These are phyloP conservation scores for Linnemannia schmuckeri DNA, from an alignment of 192 early-diverging fungal species.

Conservation along the genomic window DNA sequence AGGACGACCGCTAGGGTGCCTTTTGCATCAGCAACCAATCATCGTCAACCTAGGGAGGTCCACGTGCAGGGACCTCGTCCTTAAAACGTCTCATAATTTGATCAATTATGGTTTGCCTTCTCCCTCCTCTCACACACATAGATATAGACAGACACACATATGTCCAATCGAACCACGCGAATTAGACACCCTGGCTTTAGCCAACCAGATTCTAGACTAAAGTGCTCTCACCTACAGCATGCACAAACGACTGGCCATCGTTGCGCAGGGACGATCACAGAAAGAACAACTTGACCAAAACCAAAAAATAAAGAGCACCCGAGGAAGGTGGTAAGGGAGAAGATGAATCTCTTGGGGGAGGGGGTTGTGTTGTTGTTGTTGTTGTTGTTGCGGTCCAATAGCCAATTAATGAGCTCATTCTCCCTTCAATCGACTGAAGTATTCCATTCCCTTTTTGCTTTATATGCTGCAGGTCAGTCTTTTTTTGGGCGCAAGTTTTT, in stretches of 20 bases:
- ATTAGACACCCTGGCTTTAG: neutral
- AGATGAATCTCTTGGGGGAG: constrained; percentile 2
- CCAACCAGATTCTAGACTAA: constrained; percentile 30
- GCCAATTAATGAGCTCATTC: neutral
- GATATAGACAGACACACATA: no score
- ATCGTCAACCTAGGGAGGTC: neutral
- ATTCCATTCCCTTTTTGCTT: no score
- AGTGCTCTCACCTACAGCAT: constrained; percentile 17
- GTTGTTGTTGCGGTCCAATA: neutral
- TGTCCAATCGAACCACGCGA: constrained; percentile 11
- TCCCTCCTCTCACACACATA: neutral
- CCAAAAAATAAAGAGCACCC: neutral
- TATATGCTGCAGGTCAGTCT: no score
- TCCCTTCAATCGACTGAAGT: no score
- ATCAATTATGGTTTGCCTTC: neutral
- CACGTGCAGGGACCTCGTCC: constrained; percentile 1
- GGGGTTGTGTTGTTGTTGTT: neutral
- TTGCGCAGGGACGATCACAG: constrained; percentile 19
- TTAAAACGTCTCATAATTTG: neutral
- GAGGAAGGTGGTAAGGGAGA: neutral
- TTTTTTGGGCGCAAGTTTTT: neutral
- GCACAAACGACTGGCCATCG: constrained; percentile 48
- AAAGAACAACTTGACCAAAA: neutral
- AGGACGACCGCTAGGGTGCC: neutral
- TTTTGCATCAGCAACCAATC: neutral